Conservation (phyloP, 176 grass and related monocot genomes). For the Ensete glaucum region DNA sequence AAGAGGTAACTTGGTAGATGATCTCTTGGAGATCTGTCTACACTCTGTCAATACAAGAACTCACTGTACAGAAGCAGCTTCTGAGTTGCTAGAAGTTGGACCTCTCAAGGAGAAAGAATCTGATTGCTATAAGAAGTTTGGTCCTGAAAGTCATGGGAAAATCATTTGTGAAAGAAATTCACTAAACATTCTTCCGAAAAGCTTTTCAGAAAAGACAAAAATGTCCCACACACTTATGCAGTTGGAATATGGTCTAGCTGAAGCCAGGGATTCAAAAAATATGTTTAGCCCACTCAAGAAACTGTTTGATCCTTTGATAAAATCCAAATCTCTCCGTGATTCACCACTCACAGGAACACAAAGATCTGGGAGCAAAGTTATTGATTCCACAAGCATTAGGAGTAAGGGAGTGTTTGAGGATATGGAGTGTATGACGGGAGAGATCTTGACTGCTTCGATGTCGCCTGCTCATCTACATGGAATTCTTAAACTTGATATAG, state of each 20-base stretch:
- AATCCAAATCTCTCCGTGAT: conserved; percentile 70
- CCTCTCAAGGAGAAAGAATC: conserved; percentile 20
- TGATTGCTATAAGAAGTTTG: conserved; percentile 14
- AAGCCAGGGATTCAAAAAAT: conserved; percentile 24
- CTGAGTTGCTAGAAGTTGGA: conserved; percentile 21
- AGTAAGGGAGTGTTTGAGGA: conserved; percentile 26
- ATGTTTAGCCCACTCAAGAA: conserved; percentile 67
- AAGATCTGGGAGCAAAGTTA: conserved; percentile 17
- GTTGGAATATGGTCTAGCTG: conserved; percentile 24
- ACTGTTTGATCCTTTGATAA: conserved; percentile 76
- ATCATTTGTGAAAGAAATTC: conserved; percentile 27
- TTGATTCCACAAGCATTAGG: conserved; percentile 16
- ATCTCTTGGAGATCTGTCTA: conserved; percentile 42
- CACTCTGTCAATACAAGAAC: conserved; percentile 23
- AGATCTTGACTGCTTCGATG: conserved; percentile 24
- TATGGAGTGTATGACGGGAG: conserved; percentile 19
- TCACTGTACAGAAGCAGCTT: conserved; percentile 20
- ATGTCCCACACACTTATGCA: conserved; percentile 26
- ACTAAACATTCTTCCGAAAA: conserved; percentile 46
- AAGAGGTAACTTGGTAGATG: conserved; percentile 24
- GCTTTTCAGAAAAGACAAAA: conserved; percentile 55
- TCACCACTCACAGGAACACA: conserved; percentile 33
- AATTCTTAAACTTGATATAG: conserved; percentile 63
- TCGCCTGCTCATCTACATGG: conserved; percentile 84
- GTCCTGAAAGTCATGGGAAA: conserved; percentile 11